Evolutionary conservation across 1,284 basidiomycete genomes (phyloP), one percentile per base, ranked within the genome.

Genomic region (Cystobasidium slooffiae): DNA sequence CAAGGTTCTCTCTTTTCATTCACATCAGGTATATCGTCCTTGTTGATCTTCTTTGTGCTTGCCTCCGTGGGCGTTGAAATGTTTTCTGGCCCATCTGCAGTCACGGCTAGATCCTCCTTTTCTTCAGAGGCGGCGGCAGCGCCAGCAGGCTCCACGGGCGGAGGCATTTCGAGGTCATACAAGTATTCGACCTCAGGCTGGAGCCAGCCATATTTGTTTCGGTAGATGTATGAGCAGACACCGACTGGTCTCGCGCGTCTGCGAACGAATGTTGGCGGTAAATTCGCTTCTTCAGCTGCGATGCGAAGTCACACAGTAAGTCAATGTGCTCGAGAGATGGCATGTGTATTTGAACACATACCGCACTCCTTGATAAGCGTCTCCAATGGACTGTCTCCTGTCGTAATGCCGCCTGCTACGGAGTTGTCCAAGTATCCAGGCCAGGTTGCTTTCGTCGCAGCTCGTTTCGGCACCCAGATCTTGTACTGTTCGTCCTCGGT

Each of bases 381-480:
- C 69, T 94, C 91, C 68, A 91, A 87, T 0, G 88, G 84, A 0
- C 85, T 82, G 83, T 91, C 78, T 1, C 94, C 93, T 7, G 89
- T 88, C 0, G 85, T 83, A 68, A 87, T 87, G 6, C 86, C 86
- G 7, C 86, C 86, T 0, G 86, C 86, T 0, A 86, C 84, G 3
- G 83, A 89, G 81, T 94, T 94, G 79, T 94, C 92, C 43, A 80
- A 76, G 46, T 70, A 76, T 3, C 75, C 76, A 7, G 79, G 79
- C 78, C 78, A 81, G 10, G 94, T 97, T 78, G 89, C 89, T 82
- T 99, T 98, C 20, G 90, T 96, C 75, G 84, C 85, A 10, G 93
- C 88, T 16, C 96, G 87, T 12, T 89, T 90, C 1, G 96, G 94
- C 0, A 95, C 89, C 96, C 96, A 98, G 10, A 97, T 85, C 74